phyloP scores from a whole-genome alignment of 2,329 filamentous ascomycete genomes.

The Exophiala lecanii-corni region DNA sequence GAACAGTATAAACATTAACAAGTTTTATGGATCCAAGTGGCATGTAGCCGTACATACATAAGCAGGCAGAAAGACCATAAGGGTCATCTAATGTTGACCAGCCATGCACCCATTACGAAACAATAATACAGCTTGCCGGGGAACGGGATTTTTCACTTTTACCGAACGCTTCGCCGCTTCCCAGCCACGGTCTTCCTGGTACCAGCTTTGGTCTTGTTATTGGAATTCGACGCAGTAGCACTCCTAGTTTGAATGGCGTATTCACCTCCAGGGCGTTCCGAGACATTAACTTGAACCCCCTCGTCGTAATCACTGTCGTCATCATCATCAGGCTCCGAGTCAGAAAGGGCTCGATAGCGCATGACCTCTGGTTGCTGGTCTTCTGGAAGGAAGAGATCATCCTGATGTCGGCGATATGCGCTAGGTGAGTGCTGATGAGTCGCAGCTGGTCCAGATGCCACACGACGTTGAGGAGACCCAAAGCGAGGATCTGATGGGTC shows the following conservation, averaged over 20 bases:
- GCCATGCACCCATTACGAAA: too few relatives aligned
- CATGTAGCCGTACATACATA: too few relatives aligned
- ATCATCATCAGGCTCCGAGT: constrained; percentile 19
- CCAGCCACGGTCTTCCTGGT: constrained; percentile 9
- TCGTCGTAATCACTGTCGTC: constrained; percentile 19
- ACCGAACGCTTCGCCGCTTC: constrained; percentile 2
- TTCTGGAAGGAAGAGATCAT: constrained; percentile 23
- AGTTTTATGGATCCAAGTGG: too few relatives aligned
- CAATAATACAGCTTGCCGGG: too few relatives aligned
- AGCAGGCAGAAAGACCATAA: too few relatives aligned
- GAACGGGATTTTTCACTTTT: too few relatives aligned
- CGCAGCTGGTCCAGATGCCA: constrained; percentile 36
- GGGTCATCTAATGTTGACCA: too few relatives aligned
- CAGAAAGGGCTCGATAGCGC: constrained; percentile 17
- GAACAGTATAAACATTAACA: too few relatives aligned
- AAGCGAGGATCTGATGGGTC: constrained; percentile 33
- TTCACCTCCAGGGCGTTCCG: constrained; percentile 15
- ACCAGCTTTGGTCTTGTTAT: constrained; percentile 2
- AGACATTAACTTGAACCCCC: constrained; percentile 21
- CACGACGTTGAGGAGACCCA: constrained; percentile 35
- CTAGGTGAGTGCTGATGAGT: constrained; percentile 8
- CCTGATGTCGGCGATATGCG: constrained; percentile 20
- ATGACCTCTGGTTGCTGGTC: constrained; percentile 21
- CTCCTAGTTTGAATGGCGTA: constrained; percentile 26
- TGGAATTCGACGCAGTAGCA: constrained; percentile 11